Base-by-base conservation (phyloP, 352 stramenopile species). In the Globisporangium nagaii region DNA sequence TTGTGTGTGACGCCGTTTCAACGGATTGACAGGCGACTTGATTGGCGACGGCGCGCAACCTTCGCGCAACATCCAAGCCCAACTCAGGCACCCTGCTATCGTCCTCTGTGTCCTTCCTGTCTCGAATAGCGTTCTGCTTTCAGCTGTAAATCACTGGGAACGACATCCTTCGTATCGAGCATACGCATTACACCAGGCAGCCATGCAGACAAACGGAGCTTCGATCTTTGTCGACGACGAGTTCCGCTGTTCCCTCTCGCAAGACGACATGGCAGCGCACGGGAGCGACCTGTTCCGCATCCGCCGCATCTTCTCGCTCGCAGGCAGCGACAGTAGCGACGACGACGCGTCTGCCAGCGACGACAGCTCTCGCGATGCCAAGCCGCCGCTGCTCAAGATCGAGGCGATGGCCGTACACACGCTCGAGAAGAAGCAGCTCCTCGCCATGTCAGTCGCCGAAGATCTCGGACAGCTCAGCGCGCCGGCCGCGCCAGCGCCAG, bases 231-330 rank as follows among this genome's bases (percentile, higher is more conserved):
- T 47, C 31, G 30, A 22, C 15, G 35, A 22, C 7, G 42, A 48
- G 32, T 48, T 34, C 24, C 42, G n/a, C n/a, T 15, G 13, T 35
- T 49, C 36, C 43, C 24, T 35, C 42, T 11, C 4, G 41, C 10
- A 12, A 27, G 6, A 5, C 27, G 27, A 37, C 13, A 55, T 45
- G 48, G 27, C 39, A 32, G 37, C 66, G 32, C 62, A 75, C 25
- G 72, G 70, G n/a, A 79, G 69, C 62, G 79, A 73, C 44, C 66
- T 93, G 57, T 93, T 93, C 68, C 67, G 76, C 65, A 88, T 93
- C 63, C 79, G 63, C 17, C 80, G 80, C 58, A 80, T 86, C 44
- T 84, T 90, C 51, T 56, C 61, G 20, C 54, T 76, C 15, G 52
- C 47, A 2, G 22, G 37, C 2, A 42, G 17, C 13, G 36, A 45